Evolutionary conservation across 2,329 filamentous ascomycete genomes (phyloP).

Genomic region (Zasmidium cellare): DNA sequence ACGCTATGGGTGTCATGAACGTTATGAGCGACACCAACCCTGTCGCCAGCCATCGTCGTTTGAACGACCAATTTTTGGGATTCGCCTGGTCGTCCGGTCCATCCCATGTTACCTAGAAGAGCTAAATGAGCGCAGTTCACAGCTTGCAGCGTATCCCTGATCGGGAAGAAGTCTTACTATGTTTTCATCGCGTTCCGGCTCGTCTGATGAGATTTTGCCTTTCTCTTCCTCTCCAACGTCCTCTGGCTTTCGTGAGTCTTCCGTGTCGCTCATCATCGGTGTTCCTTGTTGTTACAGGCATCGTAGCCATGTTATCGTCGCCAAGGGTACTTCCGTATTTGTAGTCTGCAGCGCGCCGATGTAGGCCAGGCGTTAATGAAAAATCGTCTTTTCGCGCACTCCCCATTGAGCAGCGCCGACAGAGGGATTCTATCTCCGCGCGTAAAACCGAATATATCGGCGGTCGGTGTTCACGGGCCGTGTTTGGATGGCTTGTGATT

Average conservation of each 20-base stretch:
- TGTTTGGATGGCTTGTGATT: neutral
- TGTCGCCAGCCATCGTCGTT: conserved; percentile 44
- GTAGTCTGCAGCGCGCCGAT: neutral
- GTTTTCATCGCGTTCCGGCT: neutral
- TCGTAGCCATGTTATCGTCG: neutral
- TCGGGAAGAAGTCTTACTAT: neutral
- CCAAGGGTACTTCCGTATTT: neutral
- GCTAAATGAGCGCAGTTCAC: neutral
- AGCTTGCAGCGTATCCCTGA: neutral
- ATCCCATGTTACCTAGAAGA: conserved; percentile 42
- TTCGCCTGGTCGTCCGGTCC: conserved; percentile 43
- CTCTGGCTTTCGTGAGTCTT: neutral
- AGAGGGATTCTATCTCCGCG: neutral
- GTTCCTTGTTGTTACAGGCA: neutral
- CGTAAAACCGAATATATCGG: neutral
- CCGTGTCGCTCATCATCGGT: neutral
- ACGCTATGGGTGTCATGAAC: conserved; percentile 36
- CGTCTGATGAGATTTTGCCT: neutral
- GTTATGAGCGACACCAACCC: conserved; percentile 35
- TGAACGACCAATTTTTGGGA: conserved; percentile 45
- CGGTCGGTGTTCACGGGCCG: neutral
- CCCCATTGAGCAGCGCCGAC: neutral
- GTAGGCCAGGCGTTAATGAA: neutral
- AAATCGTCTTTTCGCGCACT: neutral
- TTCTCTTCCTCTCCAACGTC: neutral